Percentiles rank a stretch among this genome's conserved stretches.
Conservation (phyloP, 148 eudicot species). For the Cornus controversa region DNA sequence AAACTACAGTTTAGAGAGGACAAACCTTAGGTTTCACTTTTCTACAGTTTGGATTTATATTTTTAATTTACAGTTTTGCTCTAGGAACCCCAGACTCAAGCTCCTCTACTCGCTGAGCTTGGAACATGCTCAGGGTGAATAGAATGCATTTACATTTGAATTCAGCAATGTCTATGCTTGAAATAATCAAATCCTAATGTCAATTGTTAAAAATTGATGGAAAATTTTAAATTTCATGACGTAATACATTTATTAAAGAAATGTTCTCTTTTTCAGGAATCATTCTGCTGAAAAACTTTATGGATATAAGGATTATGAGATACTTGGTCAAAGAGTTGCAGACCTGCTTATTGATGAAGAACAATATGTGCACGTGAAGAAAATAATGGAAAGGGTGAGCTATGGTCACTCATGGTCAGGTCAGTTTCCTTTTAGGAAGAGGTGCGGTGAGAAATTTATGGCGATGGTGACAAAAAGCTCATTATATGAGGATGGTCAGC, state of each 20-base stretch:
- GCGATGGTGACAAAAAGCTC: slow-evolving; percentile 74
- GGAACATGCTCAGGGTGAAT: no score
- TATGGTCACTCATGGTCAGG: slow-evolving; percentile 75
- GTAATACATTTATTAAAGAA: not conserved
- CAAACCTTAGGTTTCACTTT: no score
- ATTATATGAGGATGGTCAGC: slow-evolving; percentile 72
- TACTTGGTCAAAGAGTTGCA: slow-evolving; percentile 41
- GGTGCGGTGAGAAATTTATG: slow-evolving; percentile 66
- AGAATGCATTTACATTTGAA: no score
- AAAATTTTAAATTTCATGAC: not conserved
- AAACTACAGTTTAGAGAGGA: no score
- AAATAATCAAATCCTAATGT: no score
- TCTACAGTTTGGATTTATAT: no score
- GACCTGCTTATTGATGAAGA: slow-evolving; percentile 60
- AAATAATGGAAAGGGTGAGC: slow-evolving; percentile 44
- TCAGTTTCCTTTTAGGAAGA: slow-evolving; percentile 74
- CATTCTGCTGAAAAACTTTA: slow-evolving; percentile 74
- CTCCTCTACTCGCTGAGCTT: no score
- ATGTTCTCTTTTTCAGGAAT: slow-evolving; percentile 49
- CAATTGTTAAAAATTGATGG: not conserved
- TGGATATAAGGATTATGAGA: slow-evolving; percentile 75
- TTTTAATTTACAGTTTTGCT: no score
- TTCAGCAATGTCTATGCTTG: no score
- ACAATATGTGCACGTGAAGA: slow-evolving; percentile 35
- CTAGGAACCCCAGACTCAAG: no score